Conservation (phyloP, 228 moss, liverwort and hornwort genomes). For the Sphagnum magellanicum region DNA sequence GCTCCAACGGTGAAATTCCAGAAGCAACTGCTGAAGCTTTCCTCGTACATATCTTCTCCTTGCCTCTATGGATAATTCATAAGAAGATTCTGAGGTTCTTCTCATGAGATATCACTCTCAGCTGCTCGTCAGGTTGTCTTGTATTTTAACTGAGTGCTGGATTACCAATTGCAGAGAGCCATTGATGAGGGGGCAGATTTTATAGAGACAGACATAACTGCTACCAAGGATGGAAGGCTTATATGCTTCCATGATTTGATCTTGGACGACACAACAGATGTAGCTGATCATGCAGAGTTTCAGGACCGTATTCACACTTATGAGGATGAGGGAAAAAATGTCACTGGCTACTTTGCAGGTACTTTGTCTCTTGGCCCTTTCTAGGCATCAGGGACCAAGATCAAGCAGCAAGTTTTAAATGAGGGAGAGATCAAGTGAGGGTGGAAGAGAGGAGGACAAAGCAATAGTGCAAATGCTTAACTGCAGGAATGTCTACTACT, state of each 20-base stretch:
- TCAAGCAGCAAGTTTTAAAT: background rate
- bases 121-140: background rate
- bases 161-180: slow-evolving; percentile 54
- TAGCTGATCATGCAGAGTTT: slow-evolving; percentile 55
- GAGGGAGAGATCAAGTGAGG: no score
- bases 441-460: no score
- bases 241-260: slow-evolving; percentile 73
- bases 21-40: slow-evolving; percentile 78
- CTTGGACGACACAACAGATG: slow-evolving; percentile 53
- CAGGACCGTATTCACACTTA: slow-evolving; percentile 63
- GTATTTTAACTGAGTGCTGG: background rate
- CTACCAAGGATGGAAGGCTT: slow-evolving; percentile 69
- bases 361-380: background rate
- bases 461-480: no score
- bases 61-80: no score
- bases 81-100: no score
- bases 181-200: slow-evolving; percentile 78
- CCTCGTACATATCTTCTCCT: slow-evolving; percentile 21
- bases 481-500: no score
- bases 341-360: slow-evolving; percentile 73
- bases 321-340: slow-evolving; percentile 43
- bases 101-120: no score
- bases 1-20: slow-evolving; percentile 72
- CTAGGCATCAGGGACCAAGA: background rate
- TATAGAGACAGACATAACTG: slow-evolving; percentile 75